Percentiles rank a stretch among this genome's conserved stretches.
Evolutionary conservation across 1,139 yeast species (phyloP).

Genomic region (Magnusiomyces magnusii): DNA sequence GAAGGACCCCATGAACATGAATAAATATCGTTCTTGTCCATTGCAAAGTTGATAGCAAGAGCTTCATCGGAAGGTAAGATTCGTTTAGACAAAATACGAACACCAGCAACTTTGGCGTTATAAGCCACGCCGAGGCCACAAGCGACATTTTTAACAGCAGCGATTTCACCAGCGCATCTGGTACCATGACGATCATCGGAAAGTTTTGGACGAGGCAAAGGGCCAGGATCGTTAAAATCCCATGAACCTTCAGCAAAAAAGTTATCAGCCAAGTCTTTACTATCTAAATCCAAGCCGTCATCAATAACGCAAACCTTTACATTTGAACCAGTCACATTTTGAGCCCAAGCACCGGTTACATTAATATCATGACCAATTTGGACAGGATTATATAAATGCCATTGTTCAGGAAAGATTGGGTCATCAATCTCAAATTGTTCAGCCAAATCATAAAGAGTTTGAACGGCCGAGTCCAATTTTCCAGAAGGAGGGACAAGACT

Average conservation of each 20-base stretch:
- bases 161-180: constrained; percentile 97
- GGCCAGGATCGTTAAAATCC: constrained; percentile 78
- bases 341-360: constrained; percentile 78
- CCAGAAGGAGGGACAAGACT: constrained; percentile 1
- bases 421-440: constrained; percentile 54
- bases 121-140: constrained; percentile 97
- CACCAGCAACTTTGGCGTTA: constrained; percentile 78
- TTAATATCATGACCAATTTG: constrained; percentile 82
- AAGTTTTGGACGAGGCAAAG: constrained; percentile 72
- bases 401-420: constrained; percentile 73
- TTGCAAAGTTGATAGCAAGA: constrained; percentile 68
- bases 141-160: constrained; percentile 68
- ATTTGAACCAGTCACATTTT: constrained; percentile 74
- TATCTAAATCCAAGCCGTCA: constrained; percentile 85
- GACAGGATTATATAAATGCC: constrained; percentile 76
- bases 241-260: constrained; percentile 72
- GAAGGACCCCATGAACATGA: constrained; percentile 99
- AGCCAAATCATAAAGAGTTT: constrained; percentile 27
- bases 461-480: too few relatives aligned
- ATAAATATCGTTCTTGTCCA: constrained; percentile 78
- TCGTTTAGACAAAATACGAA: constrained; percentile 75
- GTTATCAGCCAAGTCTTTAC: constrained; percentile 61
- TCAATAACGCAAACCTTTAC: constrained; percentile 79
- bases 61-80: constrained; percentile 89
- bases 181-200: constrained; percentile 92